Percentiles rank a stretch among this genome's conserved stretches.
Evolutionary conservation across 164 flowering plant genomes (phyloP).

Genomic region (Liriodendron chinense): DNA sequence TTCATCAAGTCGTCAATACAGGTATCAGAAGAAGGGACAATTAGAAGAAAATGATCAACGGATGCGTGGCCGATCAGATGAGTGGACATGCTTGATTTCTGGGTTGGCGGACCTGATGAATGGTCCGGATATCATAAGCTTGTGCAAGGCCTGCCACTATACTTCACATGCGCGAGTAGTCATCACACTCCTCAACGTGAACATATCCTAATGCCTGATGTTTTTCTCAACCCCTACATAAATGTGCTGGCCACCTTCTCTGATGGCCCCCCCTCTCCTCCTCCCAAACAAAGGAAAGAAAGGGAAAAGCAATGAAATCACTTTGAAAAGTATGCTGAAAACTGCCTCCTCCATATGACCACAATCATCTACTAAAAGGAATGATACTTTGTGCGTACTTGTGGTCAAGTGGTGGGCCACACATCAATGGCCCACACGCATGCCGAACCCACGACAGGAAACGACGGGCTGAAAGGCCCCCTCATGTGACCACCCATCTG

Average conservation of each 20-base stretch:
- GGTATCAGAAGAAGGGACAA: too few species aligned
- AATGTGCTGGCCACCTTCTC: constrained; percentile 81
- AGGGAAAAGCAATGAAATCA: constrained; percentile 12
- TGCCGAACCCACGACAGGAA: constrained; percentile 52
- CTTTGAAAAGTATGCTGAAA: constrained; percentile 9
- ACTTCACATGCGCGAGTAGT: not conserved
- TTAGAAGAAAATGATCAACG: not conserved
- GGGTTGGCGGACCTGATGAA: not conserved
- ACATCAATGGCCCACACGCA: constrained; percentile 33
- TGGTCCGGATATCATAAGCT: not conserved
- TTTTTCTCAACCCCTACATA: constrained; percentile 45
- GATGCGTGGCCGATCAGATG: not conserved
- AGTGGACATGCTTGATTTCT: not conserved
- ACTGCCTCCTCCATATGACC: constrained; percentile 37
- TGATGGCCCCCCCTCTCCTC: constrained; percentile 15
- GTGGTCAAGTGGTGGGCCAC: constrained; percentile 46
- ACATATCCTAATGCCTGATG: constrained; percentile 28
- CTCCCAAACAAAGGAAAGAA: constrained; percentile 5
- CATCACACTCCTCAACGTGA: not conserved
- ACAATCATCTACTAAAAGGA: constrained; percentile 52
- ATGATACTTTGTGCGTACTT: constrained; percentile 35
- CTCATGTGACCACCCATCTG: constrained; percentile 19
- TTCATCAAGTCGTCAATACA: not conserved
- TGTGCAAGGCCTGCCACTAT: not conserved
- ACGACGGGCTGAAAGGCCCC: constrained; percentile 62